Evolutionary conservation across 73 alveolate genomes (phyloP).

Genomic region (Paramecium pentaurelia): DNA sequence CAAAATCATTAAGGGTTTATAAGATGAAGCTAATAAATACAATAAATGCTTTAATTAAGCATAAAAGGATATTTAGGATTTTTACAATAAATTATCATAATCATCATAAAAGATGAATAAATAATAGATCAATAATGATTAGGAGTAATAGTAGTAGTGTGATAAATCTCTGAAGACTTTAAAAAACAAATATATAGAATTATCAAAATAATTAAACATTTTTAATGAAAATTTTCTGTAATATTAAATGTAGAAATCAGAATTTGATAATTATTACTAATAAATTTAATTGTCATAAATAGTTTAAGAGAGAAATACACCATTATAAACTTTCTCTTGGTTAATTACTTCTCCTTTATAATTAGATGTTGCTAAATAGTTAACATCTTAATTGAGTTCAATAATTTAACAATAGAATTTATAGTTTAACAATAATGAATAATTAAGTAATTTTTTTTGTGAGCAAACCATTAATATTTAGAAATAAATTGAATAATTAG

Average conservation of each 20-base stretch:
- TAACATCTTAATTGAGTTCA: neutral
- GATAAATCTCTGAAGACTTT: neutral
- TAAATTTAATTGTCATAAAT: neutral
- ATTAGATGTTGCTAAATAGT: too few species aligned
- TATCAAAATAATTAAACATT: neutral
- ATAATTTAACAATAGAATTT: neutral
- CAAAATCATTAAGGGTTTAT: neutral
- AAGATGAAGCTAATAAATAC: neutral
- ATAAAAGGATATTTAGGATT: neutral
- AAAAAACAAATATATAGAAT: neutral
- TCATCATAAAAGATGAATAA: neutral
- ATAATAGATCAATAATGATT: neutral
- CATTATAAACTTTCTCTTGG: too few species aligned
- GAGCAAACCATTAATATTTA: neutral
- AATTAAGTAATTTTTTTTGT: neutral
- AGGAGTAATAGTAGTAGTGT: neutral
- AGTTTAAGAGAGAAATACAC: too few species aligned
- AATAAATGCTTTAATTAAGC: neutral
- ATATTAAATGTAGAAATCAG: neutral
- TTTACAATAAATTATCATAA: neutral
- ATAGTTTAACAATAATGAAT: neutral
- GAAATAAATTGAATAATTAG: neutral
- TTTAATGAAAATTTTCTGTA: neutral
- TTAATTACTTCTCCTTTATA: too few species aligned
- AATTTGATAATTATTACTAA: neutral